Base-by-base conservation (phyloP, 768 basidiomycete species). In the Suillus variegatus region DNA sequence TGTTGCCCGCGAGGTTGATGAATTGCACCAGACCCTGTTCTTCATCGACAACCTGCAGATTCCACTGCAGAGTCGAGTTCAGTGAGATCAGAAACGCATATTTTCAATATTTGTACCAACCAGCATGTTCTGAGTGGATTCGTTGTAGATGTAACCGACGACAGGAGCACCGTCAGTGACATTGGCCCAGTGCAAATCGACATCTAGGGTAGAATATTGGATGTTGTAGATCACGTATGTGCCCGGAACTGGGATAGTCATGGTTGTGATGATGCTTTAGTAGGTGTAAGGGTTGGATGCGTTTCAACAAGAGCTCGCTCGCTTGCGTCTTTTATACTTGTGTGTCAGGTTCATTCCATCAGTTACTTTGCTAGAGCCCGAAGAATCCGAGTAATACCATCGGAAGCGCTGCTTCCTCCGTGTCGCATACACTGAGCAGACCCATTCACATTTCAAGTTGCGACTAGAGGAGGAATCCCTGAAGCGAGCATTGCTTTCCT, bases 141-240 rank as follows among this genome's bases (percentile, higher is more conserved):
- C 9, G 28, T 28, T 32, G 28, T 54, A 32, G 18, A 28, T 20
- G 52, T 32, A 54, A 54, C 52, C 52, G 52, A 54, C 52, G 18
- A 54, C 28, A 20, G 52, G 52, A 32, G 52, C 28, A 0, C 52
- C 52, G 9, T 32, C 52, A 10, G 28, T 10, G 32, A 32, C 52
- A 32, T 10, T 54, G 52, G 28, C 16, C 28, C 28, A 54, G 16
- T 32, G 28, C 28, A 54, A 32, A 54, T 54, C 52, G 52, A 32
- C 52, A 32, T 54, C 52, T 54, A 18, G 28, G 52, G 16, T 32
- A 28, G 52, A 54, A 6, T 54, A 32, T 54, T 54, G 52, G 52
- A 54, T 54, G 28, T 54, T 54, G 52, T 54, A 54, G 52, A 54
- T 54, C 28, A 54, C 28, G 52, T 54, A 54, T 20, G 28, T 54